Base-by-base conservation (phyloP, 148 eudicot genomes). In the Cornus suecica region DNA sequence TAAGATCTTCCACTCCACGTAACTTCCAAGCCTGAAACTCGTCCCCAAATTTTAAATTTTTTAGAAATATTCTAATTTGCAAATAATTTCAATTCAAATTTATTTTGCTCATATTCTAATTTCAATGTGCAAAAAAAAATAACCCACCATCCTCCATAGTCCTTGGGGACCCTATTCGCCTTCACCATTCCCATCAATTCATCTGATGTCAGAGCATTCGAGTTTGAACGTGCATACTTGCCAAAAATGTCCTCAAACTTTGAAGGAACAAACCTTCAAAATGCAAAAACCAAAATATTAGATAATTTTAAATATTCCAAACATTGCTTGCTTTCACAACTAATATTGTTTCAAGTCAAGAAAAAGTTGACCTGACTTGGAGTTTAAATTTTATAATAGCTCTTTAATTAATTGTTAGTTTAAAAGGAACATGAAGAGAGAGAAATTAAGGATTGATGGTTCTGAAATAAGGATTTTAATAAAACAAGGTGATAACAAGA, bases 211-310 rank as follows among this genome's bases (percentile, higher is more conserved):
- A 90, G 77, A 61, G 90, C 87, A 74, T 85, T 70, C 9, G 85
- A 23, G 52, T 82, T 79, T 65, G 83, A 68, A 16, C 28, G 84
- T 1, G 92, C 94, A 29, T 90, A 86, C 81, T 90, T 87, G 11
- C 22, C 28, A 69, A 90, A 90, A 4, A 90, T 85, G 72, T 83
- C 89, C 75, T 90, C 92, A 71, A 90, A 90, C 80, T 88, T 90
- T 5, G 74, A 34, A 14, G 74, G 80, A n/a, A 87, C 87, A 68
- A 88, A 90, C 85, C 94, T 90, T 76, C 0, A 37, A 28, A 41
- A 79, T 66, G 25, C 3, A 62, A 18, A 26, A 20, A 70, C 34
- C 54, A 34, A 72, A 30, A 73, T 31, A 28, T 7, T 11, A 48
- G 20, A n/a, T n/a, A n/a, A n/a, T n/a, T n/a, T n/a, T n/a, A n/a